phyloP scores from a whole-genome alignment of 805 yeast genomes.

The Ascoidea rubescens region DNA sequence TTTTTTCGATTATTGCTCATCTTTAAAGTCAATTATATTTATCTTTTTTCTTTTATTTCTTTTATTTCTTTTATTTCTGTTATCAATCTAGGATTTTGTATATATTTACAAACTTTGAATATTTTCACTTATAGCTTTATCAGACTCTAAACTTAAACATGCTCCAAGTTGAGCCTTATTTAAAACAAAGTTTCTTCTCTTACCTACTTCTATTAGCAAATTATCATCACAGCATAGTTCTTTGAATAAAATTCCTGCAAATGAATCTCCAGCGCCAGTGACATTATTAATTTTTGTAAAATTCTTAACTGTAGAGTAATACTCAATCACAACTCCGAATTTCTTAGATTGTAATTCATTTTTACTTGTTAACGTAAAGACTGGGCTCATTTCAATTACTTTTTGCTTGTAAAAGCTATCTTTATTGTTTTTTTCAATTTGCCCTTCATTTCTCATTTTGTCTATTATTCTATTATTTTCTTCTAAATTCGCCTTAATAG shows the following conservation, averaged over 20 bases:
- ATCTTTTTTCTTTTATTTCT: too few species aligned
- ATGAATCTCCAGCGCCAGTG: constrained; percentile 83
- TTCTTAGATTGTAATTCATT: constrained; percentile 9
- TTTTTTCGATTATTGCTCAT: not conserved
- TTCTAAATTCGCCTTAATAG: too few species aligned
- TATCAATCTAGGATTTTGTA: too few species aligned
- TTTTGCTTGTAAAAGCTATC: not conserved
- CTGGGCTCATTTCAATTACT: not conserved
- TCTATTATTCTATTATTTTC: too few species aligned
- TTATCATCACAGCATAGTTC: constrained; percentile 15
- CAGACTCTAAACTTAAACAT: constrained; percentile 11
- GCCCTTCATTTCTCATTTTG: too few species aligned
- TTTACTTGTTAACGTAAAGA: constrained; percentile 3
- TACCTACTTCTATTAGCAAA: constrained; percentile 21
- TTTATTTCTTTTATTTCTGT: too few species aligned
- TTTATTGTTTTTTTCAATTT: not conserved
- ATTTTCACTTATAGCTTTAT: constrained; percentile 3
- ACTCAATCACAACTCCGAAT: constrained; percentile 49
- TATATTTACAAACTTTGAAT: not conserved
- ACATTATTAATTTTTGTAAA: constrained; percentile 39
- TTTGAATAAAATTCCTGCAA: constrained; percentile 50
- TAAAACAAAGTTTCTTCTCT: constrained; percentile 15
- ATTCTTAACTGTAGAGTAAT: constrained; percentile 31
- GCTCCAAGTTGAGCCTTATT: constrained; percentile 23
- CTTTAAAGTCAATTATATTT: too few species aligned